Evolutionary conservation across 1,284 basidiomycete species (phyloP), one percentile per base, ranked within the genome.

Genomic region (Malassezia restricta): DNA sequence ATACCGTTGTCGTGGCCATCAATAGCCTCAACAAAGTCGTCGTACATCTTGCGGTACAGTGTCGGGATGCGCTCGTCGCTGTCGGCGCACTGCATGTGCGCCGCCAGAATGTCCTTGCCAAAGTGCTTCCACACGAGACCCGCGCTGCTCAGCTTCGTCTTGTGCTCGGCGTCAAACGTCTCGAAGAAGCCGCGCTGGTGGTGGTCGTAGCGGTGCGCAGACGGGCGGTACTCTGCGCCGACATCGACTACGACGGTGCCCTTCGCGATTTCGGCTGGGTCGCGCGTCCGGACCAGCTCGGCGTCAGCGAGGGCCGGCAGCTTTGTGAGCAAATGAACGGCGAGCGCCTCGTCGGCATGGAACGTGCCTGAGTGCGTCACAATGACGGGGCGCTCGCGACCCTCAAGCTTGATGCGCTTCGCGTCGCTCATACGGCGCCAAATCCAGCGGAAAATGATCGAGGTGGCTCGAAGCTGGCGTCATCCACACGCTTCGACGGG

Each of bases 221-320:
- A 77, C 63, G 84, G 81, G 55, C 91, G 87, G 74, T 98, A 98
- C 15, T 86, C 80, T 8, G 87, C 91, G 14, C 94, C 92, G 50
- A 98, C 92, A 73, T 98, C 92, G 33, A 98, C 89, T n/a, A 98
- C 88, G 70, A 98, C 90, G 66, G 90, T 84, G 66, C 89, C 90
- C 4, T 81, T 79, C 58, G 85, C 83, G 49, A 98, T 81, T 45
- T 85, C 74, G 9, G 79, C 80, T 0, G 84, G 82, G 71, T 95
- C 88, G 48, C 92, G 81, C 41, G 82, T 85, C 28, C 70, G 60
- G 8, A 63, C 62, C n/a, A 73, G 59, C 2, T 60, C 60, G 4
- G 51, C 51, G 65, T 82, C 78, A 45, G 79, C 80, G 75, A 87
- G 96, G 24, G 80, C 76, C 20, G 80, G 77, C 1, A 91, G 89